phyloP scores from a whole-genome alignment of 441 rosid species.

The Erodium trifolium region DNA sequence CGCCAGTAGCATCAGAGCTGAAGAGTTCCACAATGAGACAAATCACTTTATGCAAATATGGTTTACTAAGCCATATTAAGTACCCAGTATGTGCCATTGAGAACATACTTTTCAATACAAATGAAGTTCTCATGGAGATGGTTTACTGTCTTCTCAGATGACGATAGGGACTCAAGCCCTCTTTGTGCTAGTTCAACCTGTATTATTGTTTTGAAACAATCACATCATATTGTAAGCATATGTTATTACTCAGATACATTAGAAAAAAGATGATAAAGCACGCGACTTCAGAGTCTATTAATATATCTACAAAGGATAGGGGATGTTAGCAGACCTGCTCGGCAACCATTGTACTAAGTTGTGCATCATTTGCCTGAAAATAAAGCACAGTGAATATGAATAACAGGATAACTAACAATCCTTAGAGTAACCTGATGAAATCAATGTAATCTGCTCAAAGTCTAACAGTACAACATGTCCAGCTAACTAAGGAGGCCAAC shows the following conservation, averaged over 20 bases:
- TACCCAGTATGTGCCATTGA: constrained; percentile 8
- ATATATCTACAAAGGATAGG: neutral
- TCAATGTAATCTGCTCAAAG: too few relatives aligned
- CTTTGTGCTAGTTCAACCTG: constrained; percentile 91
- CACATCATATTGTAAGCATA: neutral
- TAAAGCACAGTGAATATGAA: constrained; percentile 13
- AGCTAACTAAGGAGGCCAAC: neutral
- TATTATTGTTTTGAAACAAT: neutral
- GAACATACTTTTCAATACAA: constrained; percentile 65
- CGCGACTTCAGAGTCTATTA: neutral
- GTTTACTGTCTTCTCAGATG: constrained; percentile 62
- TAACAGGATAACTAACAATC: neutral
- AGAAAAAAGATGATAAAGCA: neutral
- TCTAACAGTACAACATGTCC: neutral
- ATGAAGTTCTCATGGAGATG: constrained; percentile 76
- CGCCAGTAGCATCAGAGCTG: neutral
- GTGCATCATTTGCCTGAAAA: constrained; percentile 89
- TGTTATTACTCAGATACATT: neutral
- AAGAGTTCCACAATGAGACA: neutral
- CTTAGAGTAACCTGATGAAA: too few relatives aligned
- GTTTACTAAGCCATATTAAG: neutral
- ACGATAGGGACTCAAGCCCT: constrained; percentile 69
- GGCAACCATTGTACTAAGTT: constrained; percentile 97
- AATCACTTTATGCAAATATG: neutral
- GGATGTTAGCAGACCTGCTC: constrained; percentile 54